These are phyloP conservation scores for Blastobotrys raffinosifermentans DNA, from an alignment of 1,139 yeast species.

Conservation along the genomic window DNA sequence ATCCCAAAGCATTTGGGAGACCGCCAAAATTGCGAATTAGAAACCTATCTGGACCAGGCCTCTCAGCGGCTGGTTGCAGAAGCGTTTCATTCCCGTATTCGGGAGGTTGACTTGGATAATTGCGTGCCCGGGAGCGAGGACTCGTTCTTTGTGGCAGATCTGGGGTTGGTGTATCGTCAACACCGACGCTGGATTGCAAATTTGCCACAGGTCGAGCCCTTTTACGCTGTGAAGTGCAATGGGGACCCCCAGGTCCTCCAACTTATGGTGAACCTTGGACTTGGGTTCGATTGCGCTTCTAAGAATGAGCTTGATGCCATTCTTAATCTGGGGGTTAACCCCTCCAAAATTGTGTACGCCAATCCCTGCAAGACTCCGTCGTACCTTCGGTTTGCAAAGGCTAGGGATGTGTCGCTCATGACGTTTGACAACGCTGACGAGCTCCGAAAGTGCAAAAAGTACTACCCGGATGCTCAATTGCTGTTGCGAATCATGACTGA, in stretches of 20 bases:
- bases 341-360: slow-evolving; percentile 76
- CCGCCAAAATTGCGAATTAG: slow-evolving; percentile 4
- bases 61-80: slow-evolving; percentile 21
- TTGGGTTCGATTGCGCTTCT: slow-evolving; percentile 92
- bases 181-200: slow-evolving; percentile 52
- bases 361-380: slow-evolving; percentile 90
- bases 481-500: slow-evolving; percentile 83
- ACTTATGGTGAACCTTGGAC: slow-evolving; percentile 54
- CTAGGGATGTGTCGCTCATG: slow-evolving; percentile 55
- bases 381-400: slow-evolving; percentile 64
- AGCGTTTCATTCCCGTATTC: slow-evolving; percentile 22
- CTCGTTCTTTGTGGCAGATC: slow-evolving; percentile 84
- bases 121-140: slow-evolving; percentile 79
- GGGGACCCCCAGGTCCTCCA: slow-evolving; percentile 58
- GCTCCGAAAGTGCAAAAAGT: slow-evolving; percentile 60
- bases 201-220: slow-evolving; percentile 75
- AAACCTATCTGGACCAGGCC: slow-evolving; percentile 3
- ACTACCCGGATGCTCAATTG: slow-evolving; percentile 64
- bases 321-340: slow-evolving; percentile 53
- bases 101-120: slow-evolving; percentile 47
- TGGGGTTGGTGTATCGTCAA: slow-evolving; percentile 63
- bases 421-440: slow-evolving; percentile 91
- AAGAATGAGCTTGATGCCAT: slow-evolving; percentile 72
- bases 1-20: not conserved
- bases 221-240: slow-evolving; percentile 93